Evolutionary conservation across 441 rosid genomes (phyloP).

Genomic region (Populus trichocarpa): DNA sequence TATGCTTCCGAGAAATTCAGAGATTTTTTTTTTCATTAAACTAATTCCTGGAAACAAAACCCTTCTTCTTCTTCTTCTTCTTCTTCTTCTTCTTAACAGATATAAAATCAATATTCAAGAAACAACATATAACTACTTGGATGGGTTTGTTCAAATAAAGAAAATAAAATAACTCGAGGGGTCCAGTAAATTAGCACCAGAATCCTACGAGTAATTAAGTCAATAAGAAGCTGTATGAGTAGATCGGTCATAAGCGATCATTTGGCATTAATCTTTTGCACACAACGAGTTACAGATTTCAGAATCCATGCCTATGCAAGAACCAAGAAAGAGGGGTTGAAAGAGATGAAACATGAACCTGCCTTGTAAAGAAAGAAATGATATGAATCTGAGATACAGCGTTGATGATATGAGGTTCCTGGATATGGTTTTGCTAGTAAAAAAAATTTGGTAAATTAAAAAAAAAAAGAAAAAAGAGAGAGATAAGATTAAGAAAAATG

Average conservation of each 20-base stretch:
- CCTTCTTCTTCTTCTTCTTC: neutral
- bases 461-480: neutral
- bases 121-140: neutral
- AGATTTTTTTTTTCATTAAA: neutral
- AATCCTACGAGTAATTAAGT: constrained; percentile 7
- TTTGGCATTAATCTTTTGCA: constrained; percentile 7
- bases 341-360: neutral
- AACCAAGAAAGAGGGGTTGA: neutral
- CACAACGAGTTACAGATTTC: constrained; percentile 2
- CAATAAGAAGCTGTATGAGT: neutral
- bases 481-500: neutral
- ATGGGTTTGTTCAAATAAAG: neutral
- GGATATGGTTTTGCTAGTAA: neutral
- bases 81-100: neutral
- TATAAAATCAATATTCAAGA: neutral
- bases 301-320: neutral
- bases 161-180: neutral
- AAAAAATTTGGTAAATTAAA: neutral
- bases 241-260: neutral
- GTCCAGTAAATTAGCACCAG: neutral
- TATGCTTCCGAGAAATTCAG: neutral
- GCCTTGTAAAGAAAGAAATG: neutral
- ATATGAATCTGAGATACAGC: neutral
- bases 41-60: neutral
- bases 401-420: neutral